Percentiles rank a stretch among this genome's conserved stretches.
These are phyloP conservation scores for Cucurbita pepo DNA, from an alignment of 306 rosid genomes.

Conservation along the genomic window DNA sequence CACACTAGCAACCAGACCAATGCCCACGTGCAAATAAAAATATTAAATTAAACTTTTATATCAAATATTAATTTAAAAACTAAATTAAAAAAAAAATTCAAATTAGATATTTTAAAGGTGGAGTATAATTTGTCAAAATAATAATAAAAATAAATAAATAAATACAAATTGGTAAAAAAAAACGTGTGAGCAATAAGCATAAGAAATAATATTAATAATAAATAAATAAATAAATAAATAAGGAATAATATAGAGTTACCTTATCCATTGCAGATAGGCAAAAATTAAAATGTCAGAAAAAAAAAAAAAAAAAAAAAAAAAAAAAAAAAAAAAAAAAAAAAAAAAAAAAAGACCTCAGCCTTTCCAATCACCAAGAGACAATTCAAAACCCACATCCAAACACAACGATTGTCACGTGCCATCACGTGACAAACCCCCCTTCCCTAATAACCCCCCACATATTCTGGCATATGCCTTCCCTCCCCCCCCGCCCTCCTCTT, in stretches of 20 bases:
- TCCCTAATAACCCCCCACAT: not conserved
- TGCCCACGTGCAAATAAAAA: too few relatives aligned
- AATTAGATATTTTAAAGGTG: too few relatives aligned
- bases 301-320: not conserved
- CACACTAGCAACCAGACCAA: too few relatives aligned
- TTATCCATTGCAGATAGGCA: not conserved
- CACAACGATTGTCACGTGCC: not conserved
- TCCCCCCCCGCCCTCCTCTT: not conserved
- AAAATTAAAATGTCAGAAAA: not conserved
- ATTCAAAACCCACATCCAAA: not conserved
- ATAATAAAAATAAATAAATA: not conserved
- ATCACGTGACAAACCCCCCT: not conserved
- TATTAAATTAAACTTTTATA: too few relatives aligned
- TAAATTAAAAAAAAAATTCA: too few relatives aligned
- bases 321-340: not conserved
- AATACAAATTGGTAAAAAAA: not conserved
- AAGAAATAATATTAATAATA: not conserved
- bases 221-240: not conserved
- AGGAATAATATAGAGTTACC: not conserved
- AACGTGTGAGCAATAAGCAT: not conserved
- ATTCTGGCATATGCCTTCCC: not conserved
- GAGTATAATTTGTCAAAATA: too few relatives aligned
- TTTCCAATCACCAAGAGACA: constrained; percentile 1
- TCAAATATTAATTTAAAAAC: too few relatives aligned
- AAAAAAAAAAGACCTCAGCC: not conserved